Conservation (phyloP, 225 moss, liverwort and hornwort species). For the Takakia lepidozioides region DNA sequence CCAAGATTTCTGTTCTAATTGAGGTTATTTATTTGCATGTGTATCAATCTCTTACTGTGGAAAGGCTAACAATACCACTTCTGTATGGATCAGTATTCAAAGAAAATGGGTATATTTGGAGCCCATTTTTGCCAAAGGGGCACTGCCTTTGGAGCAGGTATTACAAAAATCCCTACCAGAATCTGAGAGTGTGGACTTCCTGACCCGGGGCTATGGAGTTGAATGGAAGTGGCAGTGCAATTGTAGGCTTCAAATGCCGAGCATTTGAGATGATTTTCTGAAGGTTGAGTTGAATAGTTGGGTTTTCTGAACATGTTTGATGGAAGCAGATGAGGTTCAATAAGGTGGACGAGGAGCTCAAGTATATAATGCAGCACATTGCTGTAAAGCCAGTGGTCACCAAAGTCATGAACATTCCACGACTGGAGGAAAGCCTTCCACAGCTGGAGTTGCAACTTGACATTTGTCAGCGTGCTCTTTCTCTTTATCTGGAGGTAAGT, state of each 20-base stretch:
- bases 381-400: conserved; percentile 13
- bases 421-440: conserved; percentile 16
- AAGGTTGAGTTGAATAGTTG: too few relatives aligned
- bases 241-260: too few relatives aligned
- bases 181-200: too few relatives aligned
- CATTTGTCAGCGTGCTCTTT: conserved; percentile 26
- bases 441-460: conserved; percentile 29
- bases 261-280: too few relatives aligned
- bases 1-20: too few relatives aligned
- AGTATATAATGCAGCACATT: conserved; percentile 14
- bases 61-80: too few relatives aligned
- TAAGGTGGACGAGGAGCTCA: conserved; percentile 23
- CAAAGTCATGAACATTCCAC: conserved; percentile 18
- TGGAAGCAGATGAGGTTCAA: conserved; percentile 18
- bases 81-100: conserved; percentile 22
- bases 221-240: too few relatives aligned
- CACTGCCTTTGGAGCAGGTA: conserved; percentile 27
- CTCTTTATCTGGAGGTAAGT: conserved; percentile 20
- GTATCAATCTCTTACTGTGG: too few relatives aligned
- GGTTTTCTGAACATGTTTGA: too few relatives aligned
- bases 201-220: too few relatives aligned
- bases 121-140: conserved; percentile 28
- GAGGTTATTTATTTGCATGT: too few relatives aligned
- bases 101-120: conserved; percentile 33
- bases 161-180: too few relatives aligned